Percentiles rank a stretch among this genome's conserved stretches.
These are phyloP conservation scores for Ilyonectria sp. DNA, from an alignment of 2,329 filamentous ascomycete species.

Conservation along the genomic window DNA sequence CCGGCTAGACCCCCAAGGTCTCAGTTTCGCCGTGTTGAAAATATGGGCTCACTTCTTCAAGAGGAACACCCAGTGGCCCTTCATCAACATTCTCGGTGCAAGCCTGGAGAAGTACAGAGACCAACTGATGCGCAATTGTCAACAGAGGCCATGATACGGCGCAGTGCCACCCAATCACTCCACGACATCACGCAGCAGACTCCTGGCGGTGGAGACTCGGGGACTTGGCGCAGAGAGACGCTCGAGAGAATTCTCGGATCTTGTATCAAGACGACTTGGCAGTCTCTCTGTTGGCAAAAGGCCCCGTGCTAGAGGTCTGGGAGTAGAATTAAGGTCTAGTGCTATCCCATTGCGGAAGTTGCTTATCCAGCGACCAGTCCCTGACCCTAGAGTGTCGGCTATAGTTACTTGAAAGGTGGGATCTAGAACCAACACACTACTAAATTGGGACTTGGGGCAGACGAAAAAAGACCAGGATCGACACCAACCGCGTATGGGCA, in stretches of 20 bases:
- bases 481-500: background rate
- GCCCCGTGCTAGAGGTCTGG: background rate
- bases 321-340: background rate
- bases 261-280: background rate
- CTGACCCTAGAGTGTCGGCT: background rate
- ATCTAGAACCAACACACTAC: background rate
- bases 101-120: constrained; percentile 57
- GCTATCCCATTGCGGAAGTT: background rate
- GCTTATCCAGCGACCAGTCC: background rate
- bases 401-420: background rate
- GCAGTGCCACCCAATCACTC: background rate
- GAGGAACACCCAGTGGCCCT: constrained; percentile 64
- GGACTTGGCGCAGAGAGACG: background rate
- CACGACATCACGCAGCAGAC: background rate
- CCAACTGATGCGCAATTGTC: constrained; percentile 21
- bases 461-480: background rate
- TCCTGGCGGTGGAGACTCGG: background rate
- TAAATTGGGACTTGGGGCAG: background rate
- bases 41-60: constrained; percentile 65
- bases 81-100: constrained; percentile 61
- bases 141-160: constrained; percentile 1
- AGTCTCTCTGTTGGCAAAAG: background rate
- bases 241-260: background rate
- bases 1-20: constrained; percentile 45
- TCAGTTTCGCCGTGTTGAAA: constrained; percentile 58